Conservation (phyloP, 139 green algal species). For the Monoraphidium neglectum region DNA sequence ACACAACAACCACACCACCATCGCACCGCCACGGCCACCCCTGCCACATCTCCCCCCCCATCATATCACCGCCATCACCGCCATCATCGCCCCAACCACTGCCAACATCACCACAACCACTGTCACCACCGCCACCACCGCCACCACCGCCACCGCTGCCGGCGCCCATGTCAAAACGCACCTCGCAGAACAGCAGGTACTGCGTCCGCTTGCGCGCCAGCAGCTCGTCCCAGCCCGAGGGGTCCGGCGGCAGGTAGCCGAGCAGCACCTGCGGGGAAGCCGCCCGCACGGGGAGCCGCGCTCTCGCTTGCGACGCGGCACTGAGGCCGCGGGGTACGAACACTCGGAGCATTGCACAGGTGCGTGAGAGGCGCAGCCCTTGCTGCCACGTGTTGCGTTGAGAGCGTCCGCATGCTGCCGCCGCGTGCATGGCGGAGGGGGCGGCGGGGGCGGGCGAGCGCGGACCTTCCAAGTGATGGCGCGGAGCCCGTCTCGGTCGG, state of each 20-base stretch:
- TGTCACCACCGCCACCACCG: neutral
- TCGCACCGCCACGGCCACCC: too few relatives aligned
- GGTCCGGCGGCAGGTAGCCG: constrained; percentile 75
- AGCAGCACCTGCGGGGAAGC: constrained; percentile 74
- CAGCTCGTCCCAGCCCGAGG: constrained; percentile 59
- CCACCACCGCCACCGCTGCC: too few relatives aligned
- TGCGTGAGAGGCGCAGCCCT: neutral
- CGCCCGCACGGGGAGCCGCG: too few relatives aligned
- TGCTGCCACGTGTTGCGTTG: neutral
- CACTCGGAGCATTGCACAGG: neutral
- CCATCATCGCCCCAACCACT: too few relatives aligned
- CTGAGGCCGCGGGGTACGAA: neutral
- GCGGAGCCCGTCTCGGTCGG: constrained; percentile 68
- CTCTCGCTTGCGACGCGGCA: neutral
- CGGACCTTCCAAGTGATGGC: constrained; percentile 79
- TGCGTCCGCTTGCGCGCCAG: constrained; percentile 68
- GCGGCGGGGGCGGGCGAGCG: neutral
- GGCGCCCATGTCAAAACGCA: constrained; percentile 25
- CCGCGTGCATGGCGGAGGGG: neutral
- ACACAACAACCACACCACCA: too few relatives aligned
- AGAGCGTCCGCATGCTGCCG: too few relatives aligned
- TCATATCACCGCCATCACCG: too few relatives aligned
- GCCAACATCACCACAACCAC: neutral
- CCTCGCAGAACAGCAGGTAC: constrained; percentile 86
- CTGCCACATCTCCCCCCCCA: too few relatives aligned